Base-by-base conservation (phyloP, 345 rosid genomes). In the Xanthoceras sorbifolium region DNA sequence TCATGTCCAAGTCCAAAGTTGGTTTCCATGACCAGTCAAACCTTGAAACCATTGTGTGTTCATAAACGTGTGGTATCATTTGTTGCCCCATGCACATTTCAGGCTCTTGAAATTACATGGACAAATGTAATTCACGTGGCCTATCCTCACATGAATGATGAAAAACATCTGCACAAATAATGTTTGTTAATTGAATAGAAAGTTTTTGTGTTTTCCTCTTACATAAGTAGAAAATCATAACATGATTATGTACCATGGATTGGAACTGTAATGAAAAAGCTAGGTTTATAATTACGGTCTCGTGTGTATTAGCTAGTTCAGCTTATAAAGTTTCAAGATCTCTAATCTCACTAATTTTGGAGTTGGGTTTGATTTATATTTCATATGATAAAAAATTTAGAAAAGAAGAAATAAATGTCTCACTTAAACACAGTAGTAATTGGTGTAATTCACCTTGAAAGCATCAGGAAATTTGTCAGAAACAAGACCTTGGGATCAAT, bases 21-120 rank as follows among this genome's bases (percentile, higher is more conserved):
- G 46, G 4, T 22, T 71, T 32, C 23, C 17, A 26, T 69, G 77
- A 78, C 79, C 80, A 31, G 80, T 78, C 82, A 78, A 75, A 61
- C 11, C n/a, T 62, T 28, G 48, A 61, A n/a, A n/a, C 22, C 42
- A 26, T 55, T 17, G 0, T 62, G 15, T 62, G 29, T 71, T 72
- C 78, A 44, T 76, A 44, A 78, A 54, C 78, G 78, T 73, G 78
- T 15, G 62, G 34, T 26, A 12, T 75, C 25, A 59, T 67, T 76
- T 64, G 67, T 67, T 61, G 69, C 54, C 15, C 26, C 65, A 17
- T 14, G 73, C 52, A 65, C 72, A 70, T 44, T 64, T 18, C 67
- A 26, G 25, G 22, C 78, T 69, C 66, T 3, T 9, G 10, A 23
- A 28, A 60, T 3, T 36, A 59, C 5, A 5, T 1, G 18, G 22